Evolutionary conservation across 495 filamentous ascomycete genomes (phyloP), one percentile per base, ranked within the genome.

Genomic region (Xylaria scruposa): DNA sequence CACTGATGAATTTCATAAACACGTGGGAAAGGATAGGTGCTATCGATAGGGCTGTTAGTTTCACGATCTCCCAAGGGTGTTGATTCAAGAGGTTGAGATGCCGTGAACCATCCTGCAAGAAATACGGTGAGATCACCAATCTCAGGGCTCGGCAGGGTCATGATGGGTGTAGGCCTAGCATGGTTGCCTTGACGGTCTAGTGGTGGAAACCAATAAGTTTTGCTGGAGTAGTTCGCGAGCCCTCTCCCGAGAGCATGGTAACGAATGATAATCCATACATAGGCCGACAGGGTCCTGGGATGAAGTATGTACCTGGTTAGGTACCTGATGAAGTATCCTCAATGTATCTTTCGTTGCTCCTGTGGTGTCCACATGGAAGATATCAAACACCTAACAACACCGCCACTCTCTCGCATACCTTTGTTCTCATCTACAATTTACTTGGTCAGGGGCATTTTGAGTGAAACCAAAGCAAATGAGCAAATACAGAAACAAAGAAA

Each of bases 21-120:
- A 60, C 58, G 58, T 38, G 58, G 58, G 44, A 29, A 38, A 44
- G 60, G 15, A 21, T 26, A 63, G n/a, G 38, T 40, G 38, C 38
- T 44, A 63, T 63, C 65, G 31, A 58, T 58, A 68, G 49, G 65
- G 65, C 49, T 58, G 65, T 56, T 44, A 46, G 65, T 19, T 58
- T 44, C 65, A 56, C 21, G 36, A 46, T n/a, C 21, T 13, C 13
- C 15, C 33, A 46, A n/a, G 24, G 53, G 10, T 29, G 29, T 21
- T 42, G 49, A 12, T 56, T 31, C 21, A 21, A 42, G 29, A 67
- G 64, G 65, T 24, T 59, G 65, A 51, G 15, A 65, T 9, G 10
- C 5, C 9, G 12, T 13, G 4, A 26, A 19, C 42, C 1, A 12
- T 26, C 26, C 7, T 63, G 38, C 38, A 42, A 44, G 21, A 42